Percentiles rank a stretch among this genome's conserved stretches.
Conservation (phyloP, 1,284 basidiomycete species). For the Xerocomus alliaceus region DNA sequence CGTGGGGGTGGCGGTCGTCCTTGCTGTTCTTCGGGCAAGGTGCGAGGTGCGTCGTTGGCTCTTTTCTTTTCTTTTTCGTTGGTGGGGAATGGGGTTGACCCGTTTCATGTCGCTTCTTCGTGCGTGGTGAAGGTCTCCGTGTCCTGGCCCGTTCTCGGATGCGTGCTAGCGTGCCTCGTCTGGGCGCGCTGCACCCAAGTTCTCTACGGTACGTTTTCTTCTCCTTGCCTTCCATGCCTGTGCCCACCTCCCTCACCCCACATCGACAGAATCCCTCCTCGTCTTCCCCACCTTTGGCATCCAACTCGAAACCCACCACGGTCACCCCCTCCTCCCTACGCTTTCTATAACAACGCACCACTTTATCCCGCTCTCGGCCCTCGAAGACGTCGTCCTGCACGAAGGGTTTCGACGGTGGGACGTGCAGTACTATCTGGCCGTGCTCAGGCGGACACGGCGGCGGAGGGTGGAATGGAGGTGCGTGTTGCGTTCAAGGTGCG, state of each 20-base stretch:
- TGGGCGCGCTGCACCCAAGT: conserved; percentile 54
- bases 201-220: conserved; percentile 56
- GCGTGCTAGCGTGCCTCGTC: conserved; percentile 27
- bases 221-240: too few species aligned
- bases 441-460: conserved; percentile 43
- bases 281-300: conserved; percentile 70
- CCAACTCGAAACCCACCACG: conserved; percentile 72
- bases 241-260: too few species aligned
- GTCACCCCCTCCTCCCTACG: conserved; percentile 51
- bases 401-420: conserved; percentile 76
- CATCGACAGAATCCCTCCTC: conserved; percentile 67
- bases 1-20: conserved; percentile 39
- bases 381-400: conserved; percentile 73
- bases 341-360: conserved; percentile 49
- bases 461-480: conserved; percentile 31
- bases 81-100: not conserved
- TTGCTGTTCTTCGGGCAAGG: too few species aligned
- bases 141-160: not conserved
- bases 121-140: not conserved
- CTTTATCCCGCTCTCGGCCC: conserved; percentile 62
- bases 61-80: not conserved
- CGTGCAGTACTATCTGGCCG: conserved; percentile 70
- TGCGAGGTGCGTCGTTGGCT: not conserved
- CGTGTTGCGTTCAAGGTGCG: conserved; percentile 63
- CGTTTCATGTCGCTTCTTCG: not conserved